Base-by-base conservation (phyloP, 768 basidiomycete genomes). In the Solioccasus polychromus region DNA sequence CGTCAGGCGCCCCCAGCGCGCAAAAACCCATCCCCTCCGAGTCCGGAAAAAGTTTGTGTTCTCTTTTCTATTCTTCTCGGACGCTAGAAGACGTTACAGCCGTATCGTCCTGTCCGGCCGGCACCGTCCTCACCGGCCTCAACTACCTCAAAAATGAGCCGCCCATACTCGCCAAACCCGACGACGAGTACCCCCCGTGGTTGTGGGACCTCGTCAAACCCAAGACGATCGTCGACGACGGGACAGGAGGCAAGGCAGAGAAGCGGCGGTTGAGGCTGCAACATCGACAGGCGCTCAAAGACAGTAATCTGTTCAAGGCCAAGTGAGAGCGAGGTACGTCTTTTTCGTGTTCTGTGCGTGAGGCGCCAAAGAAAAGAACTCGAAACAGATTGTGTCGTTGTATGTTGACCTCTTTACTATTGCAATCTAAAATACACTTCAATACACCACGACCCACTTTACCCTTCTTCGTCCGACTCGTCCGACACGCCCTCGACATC, bases 101-200 rank as follows among this genome's bases (percentile, higher is more conserved):
- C 43, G 23, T 57, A 43, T 91, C 89, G 4, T 82, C 83, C 24
- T 92, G 90, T 63, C 57, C 74, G 7, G 70, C 80, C 12, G 84
- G 86, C 47, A 92, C 90, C 8, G 70, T 88, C 5, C 63, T 96
- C n/a, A 71, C 72, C n/a, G 92, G 92, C 3, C 60, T 88, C 6
- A 84, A 87, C 56, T 92, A 89, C 58, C 73, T 92, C 42, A 95
- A 95, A 64, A 83, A 79, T 42, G 87, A 93, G 59, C 69, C 78
- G 0, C 82, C 88, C 6, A 80, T 94, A 0, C 63, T 89, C 19
- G 88, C 93, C 2, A 67, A 76, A 10, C 71, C 86, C 0, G 93
- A 96, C 64, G 84, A 88, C 35, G 81, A 83, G 54, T 95, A 96
- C 63, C 93, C 93, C 3, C 63, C 78, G 7, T 96, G 93, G 93